Percentiles rank a stretch among this genome's conserved stretches.
These are phyloP conservation scores for Colletotrichum sp. DNA, from an alignment of 2,329 filamentous ascomycete species.

Conservation along the genomic window DNA sequence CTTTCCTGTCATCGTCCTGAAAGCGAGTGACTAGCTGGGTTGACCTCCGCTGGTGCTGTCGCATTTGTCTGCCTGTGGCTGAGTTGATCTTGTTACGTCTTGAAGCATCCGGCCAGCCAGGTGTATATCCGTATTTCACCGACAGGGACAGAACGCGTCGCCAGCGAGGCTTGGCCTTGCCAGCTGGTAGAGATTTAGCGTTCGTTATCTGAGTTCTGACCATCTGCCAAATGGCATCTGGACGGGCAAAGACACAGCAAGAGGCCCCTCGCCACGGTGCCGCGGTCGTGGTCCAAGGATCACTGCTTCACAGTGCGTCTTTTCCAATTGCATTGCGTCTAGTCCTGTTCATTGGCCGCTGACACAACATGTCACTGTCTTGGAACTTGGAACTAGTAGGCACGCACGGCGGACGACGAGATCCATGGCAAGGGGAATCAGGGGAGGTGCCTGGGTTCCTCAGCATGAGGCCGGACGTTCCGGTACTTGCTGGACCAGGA, in stretches of 20 bases:
- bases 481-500: not conserved
- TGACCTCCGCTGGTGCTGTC: not conserved
- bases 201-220: not conserved
- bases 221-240: not conserved
- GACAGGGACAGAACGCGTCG: not conserved
- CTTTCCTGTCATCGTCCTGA: not conserved
- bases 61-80: not conserved
- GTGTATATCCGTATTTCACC: not conserved
- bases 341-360: not conserved
- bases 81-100: not conserved
- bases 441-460: not conserved
- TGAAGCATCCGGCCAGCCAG: not conserved
- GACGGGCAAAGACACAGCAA: not conserved
- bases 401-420: not conserved
- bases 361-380: not conserved
- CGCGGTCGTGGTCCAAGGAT: not conserved
- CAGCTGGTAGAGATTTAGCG: not conserved
- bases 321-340: not conserved
- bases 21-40: not conserved
- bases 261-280: not conserved
- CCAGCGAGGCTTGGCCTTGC: not conserved
- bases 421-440: not conserved
- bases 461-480: slow-evolving; percentile 1
- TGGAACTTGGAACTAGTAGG: not conserved
- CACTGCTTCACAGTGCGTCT: not conserved